phyloP scores from a whole-genome alignment of 2,329 filamentous ascomycete genomes.

The Paramyrothecium roridum region DNA sequence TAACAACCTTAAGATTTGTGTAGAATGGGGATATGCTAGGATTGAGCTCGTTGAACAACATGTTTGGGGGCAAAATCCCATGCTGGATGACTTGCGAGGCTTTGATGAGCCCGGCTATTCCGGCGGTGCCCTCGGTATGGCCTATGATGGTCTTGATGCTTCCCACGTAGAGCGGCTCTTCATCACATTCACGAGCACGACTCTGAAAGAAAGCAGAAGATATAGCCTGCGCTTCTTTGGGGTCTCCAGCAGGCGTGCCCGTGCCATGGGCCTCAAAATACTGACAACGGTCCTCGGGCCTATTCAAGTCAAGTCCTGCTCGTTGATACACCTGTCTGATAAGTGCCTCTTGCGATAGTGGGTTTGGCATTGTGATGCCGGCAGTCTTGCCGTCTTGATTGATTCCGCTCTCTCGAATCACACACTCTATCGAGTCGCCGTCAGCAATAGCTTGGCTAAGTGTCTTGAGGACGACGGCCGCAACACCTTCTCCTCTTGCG shows the following conservation, averaged over 20 bases:
- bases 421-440: neutral
- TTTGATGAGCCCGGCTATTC: conserved; percentile 3
- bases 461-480: neutral
- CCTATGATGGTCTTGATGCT: conserved; percentile 6
- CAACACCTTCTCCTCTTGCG: neutral
- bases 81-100: conserved; percentile 1
- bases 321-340: conserved; percentile 8
- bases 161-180: neutral
- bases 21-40: neutral
- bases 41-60: conserved; percentile 1
- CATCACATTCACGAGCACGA: neutral
- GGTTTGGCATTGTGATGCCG: neutral
- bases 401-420: neutral
- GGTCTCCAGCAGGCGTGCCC: conserved; percentile 47
- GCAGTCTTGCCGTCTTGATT: neutral
- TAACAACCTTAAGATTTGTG: neutral
- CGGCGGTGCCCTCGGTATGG: conserved; percentile 7
- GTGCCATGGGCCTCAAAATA: conserved; percentile 46
- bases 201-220: neutral
- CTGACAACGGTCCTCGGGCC: conserved; percentile 7
- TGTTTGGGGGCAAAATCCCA: conserved; percentile 1
- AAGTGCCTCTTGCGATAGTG: neutral
- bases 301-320: conserved; percentile 23
- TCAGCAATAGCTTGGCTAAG: neutral
- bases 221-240: conserved; percentile 44